phyloP scores from a whole-genome alignment of 805 yeast species.

The Cyberlindnera amylophila region DNA sequence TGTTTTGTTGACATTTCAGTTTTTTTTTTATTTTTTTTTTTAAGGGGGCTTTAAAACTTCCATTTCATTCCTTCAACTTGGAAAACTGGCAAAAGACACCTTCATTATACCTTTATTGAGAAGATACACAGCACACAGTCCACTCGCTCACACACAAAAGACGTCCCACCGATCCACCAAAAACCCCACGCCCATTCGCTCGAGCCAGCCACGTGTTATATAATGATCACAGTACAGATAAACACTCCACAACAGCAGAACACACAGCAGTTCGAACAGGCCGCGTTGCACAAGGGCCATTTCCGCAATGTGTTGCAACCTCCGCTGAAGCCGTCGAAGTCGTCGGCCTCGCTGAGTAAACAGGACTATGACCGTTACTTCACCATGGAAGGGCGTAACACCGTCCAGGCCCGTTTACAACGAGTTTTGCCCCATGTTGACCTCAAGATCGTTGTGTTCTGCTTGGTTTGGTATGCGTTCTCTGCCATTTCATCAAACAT shows the following conservation, averaged over 20 bases:
- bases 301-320: constrained; percentile 6
- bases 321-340: constrained; percentile 26
- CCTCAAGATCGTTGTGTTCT: constrained; percentile 47
- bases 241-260: constrained; percentile 12
- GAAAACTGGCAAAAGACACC: too few relatives aligned
- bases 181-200: neutral
- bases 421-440: constrained; percentile 32
- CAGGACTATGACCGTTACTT: constrained; percentile 25
- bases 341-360: constrained; percentile 20
- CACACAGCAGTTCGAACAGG: constrained; percentile 10
- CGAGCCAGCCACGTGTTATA: too few relatives aligned
- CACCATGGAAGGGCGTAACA: constrained; percentile 20
- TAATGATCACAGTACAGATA: constrained; percentile 20
- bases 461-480: constrained; percentile 74
- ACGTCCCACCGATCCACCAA: too few relatives aligned
- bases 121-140: too few relatives aligned
- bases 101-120: too few relatives aligned
- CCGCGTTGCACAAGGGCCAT: constrained; percentile 8
- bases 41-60: too few relatives aligned
- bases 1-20: too few relatives aligned
- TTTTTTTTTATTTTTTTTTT: too few relatives aligned
- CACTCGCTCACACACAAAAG: too few relatives aligned
- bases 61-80: too few relatives aligned
- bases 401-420: constrained; percentile 9
- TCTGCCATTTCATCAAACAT: constrained; percentile 81